A percentile compares a stretch with the other conserved stretches of the same genome.
Conservation (phyloP, 768 basidiomycete species). For the Galerina marginata region DNA sequence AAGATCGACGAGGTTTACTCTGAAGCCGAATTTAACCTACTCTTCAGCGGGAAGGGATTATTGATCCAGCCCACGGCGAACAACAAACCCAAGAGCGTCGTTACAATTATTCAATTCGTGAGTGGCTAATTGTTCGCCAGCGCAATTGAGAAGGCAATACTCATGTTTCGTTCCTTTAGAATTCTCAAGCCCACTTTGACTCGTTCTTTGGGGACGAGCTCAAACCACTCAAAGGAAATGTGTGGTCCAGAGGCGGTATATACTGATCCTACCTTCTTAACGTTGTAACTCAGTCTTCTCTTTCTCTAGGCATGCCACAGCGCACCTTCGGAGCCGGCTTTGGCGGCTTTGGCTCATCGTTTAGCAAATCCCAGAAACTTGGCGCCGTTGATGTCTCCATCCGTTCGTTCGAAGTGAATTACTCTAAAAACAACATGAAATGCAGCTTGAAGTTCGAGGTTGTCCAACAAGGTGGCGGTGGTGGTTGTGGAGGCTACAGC, state of each 20-base stretch:
- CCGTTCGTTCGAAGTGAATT: slow-evolving; percentile 38
- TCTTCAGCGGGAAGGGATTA: slow-evolving; percentile 41
- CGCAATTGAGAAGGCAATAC: slow-evolving; percentile 6
- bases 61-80: slow-evolving; percentile 44
- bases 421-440: slow-evolving; percentile 47
- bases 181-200: slow-evolving; percentile 25
- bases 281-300: neutral
- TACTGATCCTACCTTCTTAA: neutral
- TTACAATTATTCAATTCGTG: slow-evolving; percentile 46
- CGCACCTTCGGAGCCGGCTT: neutral
- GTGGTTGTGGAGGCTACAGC: slow-evolving; percentile 5
- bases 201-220: slow-evolving; percentile 41
- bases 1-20: slow-evolving; percentile 47
- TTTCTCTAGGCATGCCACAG: neutral
- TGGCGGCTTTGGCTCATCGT: slow-evolving; percentile 11
- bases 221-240: slow-evolving; percentile 41
- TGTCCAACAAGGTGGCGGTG: slow-evolving; percentile 23
- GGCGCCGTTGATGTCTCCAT: slow-evolving; percentile 40
- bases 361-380: slow-evolving; percentile 43
- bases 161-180: slow-evolving; percentile 10
- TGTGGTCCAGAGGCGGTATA: slow-evolving; percentile 39
- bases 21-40: slow-evolving; percentile 36
- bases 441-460: slow-evolving; percentile 47
- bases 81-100: slow-evolving; percentile 46
- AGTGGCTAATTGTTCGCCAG: neutral